Evolutionary conservation across 768 basidiomycete species (phyloP).

Genomic region (Kwoniella bestiolae): DNA sequence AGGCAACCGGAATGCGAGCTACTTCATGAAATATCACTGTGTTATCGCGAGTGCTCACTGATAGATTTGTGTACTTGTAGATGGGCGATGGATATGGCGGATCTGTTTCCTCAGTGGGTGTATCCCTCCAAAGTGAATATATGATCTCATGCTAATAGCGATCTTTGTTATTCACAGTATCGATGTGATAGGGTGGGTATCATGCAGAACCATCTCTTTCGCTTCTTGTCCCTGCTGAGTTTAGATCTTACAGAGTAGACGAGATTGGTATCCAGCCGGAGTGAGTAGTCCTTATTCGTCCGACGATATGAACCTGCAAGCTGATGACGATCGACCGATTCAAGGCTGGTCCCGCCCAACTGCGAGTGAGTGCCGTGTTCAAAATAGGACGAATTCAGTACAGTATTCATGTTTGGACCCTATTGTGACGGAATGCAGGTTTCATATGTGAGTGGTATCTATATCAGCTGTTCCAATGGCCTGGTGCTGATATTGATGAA

Average conservation of each 20-base stretch:
- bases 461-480: too few relatives aligned
- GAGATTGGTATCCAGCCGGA: background rate
- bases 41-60: background rate
- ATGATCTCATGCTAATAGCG: background rate
- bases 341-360: slow-evolving; percentile 14
- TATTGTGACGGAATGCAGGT: background rate
- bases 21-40: too few relatives aligned
- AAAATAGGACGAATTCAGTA: too few relatives aligned
- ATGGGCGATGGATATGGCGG: slow-evolving; percentile 10
- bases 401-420: too few relatives aligned
- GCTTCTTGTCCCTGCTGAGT: background rate
- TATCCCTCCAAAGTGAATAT: background rate
- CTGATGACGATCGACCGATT: too few relatives aligned
- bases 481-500: too few relatives aligned
- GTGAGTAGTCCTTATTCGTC: background rate
- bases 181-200: background rate
- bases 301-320: background rate
- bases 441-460: background rate
- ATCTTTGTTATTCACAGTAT: background rate
- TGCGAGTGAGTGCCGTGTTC: slow-evolving; percentile 29
- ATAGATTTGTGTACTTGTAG: background rate
- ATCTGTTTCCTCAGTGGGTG: slow-evolving; percentile 6
- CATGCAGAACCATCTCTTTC: background rate
- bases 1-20: background rate
- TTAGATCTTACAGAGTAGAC: too few relatives aligned